Base-by-base conservation (phyloP, 805 yeast species). In the Candida morakotiae region DNA sequence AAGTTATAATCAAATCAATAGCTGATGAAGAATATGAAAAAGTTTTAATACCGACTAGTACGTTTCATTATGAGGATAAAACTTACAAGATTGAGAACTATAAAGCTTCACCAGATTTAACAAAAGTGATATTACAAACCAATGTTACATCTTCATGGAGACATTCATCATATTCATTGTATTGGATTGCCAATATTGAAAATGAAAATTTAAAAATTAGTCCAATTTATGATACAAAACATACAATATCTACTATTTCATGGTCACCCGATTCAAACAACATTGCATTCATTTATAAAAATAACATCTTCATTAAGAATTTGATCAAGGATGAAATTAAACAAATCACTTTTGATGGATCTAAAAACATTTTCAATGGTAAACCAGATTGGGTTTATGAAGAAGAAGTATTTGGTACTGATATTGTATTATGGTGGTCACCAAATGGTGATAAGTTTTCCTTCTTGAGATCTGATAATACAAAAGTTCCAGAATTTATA, bases 341-440 rank as follows among this genome's bases (percentile, higher is more conserved):
- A 0, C 67, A 60, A 39, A 53, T 77, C 8, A 74, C 83, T 1
- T 41, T 44, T 4, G 83, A 76, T 52, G 89, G 88, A 0, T 60
- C 71, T 9, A 51, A 44, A 0, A 58, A 69, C 13, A 61, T 83
- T 3, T 68, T 72, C 42, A 80, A 84, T 47, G 95, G 87, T 5
- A 80, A 70, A 44, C 79, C 89, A 0, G 93, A 84, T 51, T 85
- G 94, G 93, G 81, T 84, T 1, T 84, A 84, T 55, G 94, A 85
- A 54, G 94, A 85, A 51, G 95, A 85, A 49, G 85, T 85, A 1
- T 58, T 79, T 9, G 71, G 70, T 0, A 48, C 61, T 11, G 89
- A 82, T 43, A 58, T 55, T 24, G 77, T 83, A 0, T 60, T 83
- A 9, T 83, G 87, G 84, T 84, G 91, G 88, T 63, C 81, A 11